Conservation (phyloP, 2,329 filamentous ascomycete genomes). For the Ophiostoma sp. region DNA sequence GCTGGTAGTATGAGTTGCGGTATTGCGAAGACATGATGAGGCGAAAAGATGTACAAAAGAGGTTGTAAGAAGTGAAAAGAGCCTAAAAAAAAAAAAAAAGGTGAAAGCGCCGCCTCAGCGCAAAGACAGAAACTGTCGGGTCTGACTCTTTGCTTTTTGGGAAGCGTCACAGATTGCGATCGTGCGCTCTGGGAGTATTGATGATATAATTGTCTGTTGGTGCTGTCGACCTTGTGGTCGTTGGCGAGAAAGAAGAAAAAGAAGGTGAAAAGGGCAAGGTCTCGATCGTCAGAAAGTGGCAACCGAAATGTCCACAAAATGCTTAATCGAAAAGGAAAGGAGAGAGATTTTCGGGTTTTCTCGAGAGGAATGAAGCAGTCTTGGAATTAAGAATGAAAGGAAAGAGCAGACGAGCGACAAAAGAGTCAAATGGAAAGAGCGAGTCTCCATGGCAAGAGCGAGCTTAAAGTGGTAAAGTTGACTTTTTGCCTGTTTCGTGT, state of each 20-base stretch:
- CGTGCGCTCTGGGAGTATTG: no score
- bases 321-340: neutral
- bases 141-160: neutral
- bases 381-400: conserved; percentile 12
- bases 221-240: neutral
- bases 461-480: conserved; percentile 21
- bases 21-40: conserved; percentile 45
- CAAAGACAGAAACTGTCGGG: neutral
- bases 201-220: conserved; percentile 10
- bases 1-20: conserved; percentile 55
- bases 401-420: conserved; percentile 2
- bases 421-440: conserved; percentile 15
- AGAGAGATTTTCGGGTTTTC: neutral
- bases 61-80: neutral
- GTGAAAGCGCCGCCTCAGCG: conserved; percentile 7
- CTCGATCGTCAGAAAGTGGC: conserved; percentile 9
- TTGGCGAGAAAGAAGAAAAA: neutral
- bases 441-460: conserved; percentile 6
- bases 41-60: no score
- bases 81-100: neutral
- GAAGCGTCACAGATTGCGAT: neutral
- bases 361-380: conserved; percentile 22
- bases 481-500: conserved; percentile 30
- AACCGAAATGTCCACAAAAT: conserved; percentile 2
- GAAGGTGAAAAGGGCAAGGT: neutral